A percentile compares a stretch with the other conserved stretches of the same genome.
phyloP scores from a whole-genome alignment of 2,329 filamentous ascomycete genomes.

The Cladosporium velox region DNA sequence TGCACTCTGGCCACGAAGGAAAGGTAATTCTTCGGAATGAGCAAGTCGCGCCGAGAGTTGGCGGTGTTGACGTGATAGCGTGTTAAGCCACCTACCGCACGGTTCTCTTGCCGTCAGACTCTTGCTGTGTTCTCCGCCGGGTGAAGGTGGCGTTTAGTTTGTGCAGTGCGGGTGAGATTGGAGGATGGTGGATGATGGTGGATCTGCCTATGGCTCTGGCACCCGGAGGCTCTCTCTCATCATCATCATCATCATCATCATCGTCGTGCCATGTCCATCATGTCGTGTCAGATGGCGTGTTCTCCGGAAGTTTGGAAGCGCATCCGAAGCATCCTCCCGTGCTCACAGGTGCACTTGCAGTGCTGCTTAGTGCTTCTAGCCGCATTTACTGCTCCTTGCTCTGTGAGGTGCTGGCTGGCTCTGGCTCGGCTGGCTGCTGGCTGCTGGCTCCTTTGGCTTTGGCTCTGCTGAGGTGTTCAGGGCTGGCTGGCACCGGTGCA shows the following conservation, averaged over 20 bases:
- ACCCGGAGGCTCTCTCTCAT: neutral
- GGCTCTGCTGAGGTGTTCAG: neutral
- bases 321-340: neutral
- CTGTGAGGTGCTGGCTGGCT: no score
- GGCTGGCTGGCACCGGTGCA: neutral
- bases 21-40: constrained; percentile 12
- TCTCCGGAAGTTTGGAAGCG: neutral
- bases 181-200: neutral
- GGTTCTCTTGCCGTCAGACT: neutral
- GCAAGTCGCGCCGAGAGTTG: constrained; percentile 12
- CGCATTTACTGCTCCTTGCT: neutral
- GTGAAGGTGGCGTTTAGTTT: constrained; percentile 2
- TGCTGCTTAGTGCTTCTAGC: neutral
- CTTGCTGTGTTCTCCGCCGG: neutral
- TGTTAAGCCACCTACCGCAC: neutral
- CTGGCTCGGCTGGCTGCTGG: neutral
- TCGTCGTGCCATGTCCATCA: neutral
- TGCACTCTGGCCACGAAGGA: neutral
- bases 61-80: constrained; percentile 6
- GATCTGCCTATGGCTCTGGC: no score
- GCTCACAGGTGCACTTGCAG: constrained; percentile 1
- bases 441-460: neutral
- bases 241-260: neutral
- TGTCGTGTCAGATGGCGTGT: neutral
- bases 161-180: neutral